These are phyloP conservation scores for Suillus variegatus DNA, from an alignment of 768 basidiomycete species.

Conservation along the genomic window DNA sequence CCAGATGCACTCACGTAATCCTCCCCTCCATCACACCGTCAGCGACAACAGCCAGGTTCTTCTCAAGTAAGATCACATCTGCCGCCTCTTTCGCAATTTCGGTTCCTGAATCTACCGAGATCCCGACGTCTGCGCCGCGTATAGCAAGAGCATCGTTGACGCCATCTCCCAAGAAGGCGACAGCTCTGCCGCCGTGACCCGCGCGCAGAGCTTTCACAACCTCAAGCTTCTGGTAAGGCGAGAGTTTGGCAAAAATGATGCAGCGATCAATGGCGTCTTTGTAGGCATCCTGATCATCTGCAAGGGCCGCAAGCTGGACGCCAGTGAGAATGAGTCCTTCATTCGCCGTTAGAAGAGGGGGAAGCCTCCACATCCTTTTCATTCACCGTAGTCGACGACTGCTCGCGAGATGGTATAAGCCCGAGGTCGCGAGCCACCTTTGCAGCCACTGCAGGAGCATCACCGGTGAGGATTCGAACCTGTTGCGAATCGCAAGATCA, in stretches of 20 bases:
- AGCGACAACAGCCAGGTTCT: conserved; percentile 34
- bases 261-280: conserved; percentile 32
- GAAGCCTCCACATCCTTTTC: conserved; percentile 30
- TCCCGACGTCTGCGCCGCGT: conserved; percentile 33
- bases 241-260: conserved; percentile 33
- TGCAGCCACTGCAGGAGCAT: conserved; percentile 35
- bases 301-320: conserved; percentile 28
- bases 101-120: conserved; percentile 34
- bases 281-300: conserved; percentile 26
- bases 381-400: background rate
- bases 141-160: conserved; percentile 35
- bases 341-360: conserved; percentile 20
- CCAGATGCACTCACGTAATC: conserved; percentile 28
- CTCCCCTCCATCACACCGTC: conserved; percentile 35
- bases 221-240: conserved; percentile 34
- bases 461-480: conserved; percentile 39
- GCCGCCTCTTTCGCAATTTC: conserved; percentile 41
- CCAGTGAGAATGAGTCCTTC: conserved; percentile 29
- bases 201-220: conserved; percentile 32
- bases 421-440: conserved; percentile 40
- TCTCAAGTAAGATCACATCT: conserved; percentile 37
- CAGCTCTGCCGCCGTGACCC: conserved; percentile 28
- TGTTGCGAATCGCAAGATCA: conserved; percentile 6
- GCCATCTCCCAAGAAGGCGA: conserved; percentile 33
- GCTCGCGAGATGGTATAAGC: conserved; percentile 20